Evolutionary conservation across 2,329 filamentous ascomycete genomes (phyloP).

Genomic region (Claviceps paspali): DNA sequence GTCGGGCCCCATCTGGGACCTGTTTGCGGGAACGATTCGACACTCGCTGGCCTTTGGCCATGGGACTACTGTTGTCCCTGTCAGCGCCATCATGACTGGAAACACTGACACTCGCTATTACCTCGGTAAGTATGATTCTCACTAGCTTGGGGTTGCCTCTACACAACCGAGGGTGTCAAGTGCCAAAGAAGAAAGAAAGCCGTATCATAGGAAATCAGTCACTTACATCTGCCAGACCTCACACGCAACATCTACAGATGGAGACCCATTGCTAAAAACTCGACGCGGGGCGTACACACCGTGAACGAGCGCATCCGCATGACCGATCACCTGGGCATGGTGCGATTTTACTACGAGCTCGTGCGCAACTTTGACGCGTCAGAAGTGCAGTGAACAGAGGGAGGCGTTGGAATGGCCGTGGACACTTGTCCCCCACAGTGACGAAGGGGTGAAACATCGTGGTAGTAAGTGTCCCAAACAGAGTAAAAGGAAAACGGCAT

Average conservation of each 20-base stretch:
- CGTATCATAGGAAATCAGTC: no score
- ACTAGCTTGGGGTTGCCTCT: no score
- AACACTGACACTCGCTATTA: slow-evolving; percentile 30
- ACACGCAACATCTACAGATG: slow-evolving; percentile 27
- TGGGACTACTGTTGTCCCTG: slow-evolving; percentile 36
- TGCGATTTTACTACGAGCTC: slow-evolving; percentile 29
- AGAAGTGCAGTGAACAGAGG: no score
- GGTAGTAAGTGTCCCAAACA: no score
- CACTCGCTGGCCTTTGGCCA: slow-evolving; percentile 28
- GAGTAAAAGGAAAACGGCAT: no score
- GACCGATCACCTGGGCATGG: slow-evolving; percentile 22
- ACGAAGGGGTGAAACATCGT: no score
- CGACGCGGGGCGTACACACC: slow-evolving; percentile 22
- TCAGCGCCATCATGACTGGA: slow-evolving; percentile 28
- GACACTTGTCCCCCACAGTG: no score
- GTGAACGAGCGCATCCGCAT: slow-evolving; percentile 26
- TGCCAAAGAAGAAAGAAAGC: no score
- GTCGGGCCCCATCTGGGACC: slow-evolving; percentile 24
- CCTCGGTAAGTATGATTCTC: slow-evolving; percentile 21
- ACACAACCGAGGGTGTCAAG: no score
- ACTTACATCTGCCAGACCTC: no score
- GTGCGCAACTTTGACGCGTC: slow-evolving; percentile 31
- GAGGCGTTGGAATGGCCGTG: no score
- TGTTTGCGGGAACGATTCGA: slow-evolving; percentile 36
- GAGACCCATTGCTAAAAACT: slow-evolving; percentile 18